phyloP scores from a whole-genome alignment of 192 early-diverging fungal species.

The Bifiguratus adelaidae region DNA sequence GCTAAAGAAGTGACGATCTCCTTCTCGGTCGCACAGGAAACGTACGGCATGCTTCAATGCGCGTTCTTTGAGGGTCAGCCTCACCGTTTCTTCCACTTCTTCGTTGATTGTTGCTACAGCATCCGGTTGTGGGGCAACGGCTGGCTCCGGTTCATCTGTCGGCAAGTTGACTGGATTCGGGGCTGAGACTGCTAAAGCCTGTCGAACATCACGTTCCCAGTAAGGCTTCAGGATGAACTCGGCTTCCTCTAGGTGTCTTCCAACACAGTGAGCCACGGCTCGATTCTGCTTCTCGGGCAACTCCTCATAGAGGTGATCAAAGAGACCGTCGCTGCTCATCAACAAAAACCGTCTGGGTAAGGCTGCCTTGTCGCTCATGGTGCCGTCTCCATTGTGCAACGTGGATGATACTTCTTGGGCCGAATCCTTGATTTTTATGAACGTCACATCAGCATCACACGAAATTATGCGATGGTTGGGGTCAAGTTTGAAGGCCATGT shows the following conservation, averaged over 20 bases:
- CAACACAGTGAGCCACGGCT: constrained; percentile 32
- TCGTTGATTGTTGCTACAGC: constrained; percentile 6
- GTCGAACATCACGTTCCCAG: constrained; percentile 11
- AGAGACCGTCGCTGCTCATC: constrained; percentile 47
- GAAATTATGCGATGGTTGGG: constrained; percentile 31
- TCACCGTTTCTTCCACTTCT: constrained; percentile 1
- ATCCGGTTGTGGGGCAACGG: constrained; percentile 16
- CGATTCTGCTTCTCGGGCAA: constrained; percentile 35
- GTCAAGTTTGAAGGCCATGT: constrained; percentile 46
- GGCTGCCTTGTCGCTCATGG: neutral
- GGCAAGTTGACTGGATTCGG: too few species aligned
- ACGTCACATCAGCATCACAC: constrained; percentile 43
- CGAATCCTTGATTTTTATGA: constrained; percentile 23
- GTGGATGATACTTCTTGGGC: neutral
- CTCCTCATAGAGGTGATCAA: constrained; percentile 43
- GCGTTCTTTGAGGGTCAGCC: constrained; percentile 14
- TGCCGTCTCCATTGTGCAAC: neutral
- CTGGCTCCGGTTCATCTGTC: constrained; percentile 11
- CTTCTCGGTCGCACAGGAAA: constrained; percentile 36
- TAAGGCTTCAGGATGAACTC: constrained; percentile 20
- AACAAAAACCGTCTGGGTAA: constrained; percentile 33
- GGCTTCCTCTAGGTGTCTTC: constrained; percentile 36
- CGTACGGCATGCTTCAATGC: constrained; percentile 26
- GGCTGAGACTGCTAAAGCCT: neutral
- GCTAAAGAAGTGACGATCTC: constrained; percentile 26